A percentile compares a stretch with the other conserved stretches of the same genome.
Evolutionary conservation across 2,329 filamentous ascomycete species (phyloP).

Genomic region (Sporothrix sp.): DNA sequence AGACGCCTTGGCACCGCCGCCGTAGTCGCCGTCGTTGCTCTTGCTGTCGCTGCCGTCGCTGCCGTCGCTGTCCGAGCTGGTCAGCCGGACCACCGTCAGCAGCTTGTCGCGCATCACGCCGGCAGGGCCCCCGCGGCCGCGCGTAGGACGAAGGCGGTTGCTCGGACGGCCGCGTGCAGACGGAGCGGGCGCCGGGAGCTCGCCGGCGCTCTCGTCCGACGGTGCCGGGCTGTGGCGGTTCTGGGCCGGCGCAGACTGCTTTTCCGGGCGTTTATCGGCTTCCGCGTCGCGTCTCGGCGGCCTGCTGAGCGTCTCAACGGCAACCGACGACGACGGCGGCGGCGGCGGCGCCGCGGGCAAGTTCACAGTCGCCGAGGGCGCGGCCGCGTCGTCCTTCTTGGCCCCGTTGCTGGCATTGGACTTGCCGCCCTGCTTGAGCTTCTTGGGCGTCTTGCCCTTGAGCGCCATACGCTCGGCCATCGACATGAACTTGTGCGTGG

Average conservation of each 20-base stretch:
- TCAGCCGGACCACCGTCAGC: constrained; percentile 27
- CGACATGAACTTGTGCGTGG: constrained; percentile 35
- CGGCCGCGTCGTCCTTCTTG: not conserved
- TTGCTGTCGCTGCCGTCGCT: constrained; percentile 10
- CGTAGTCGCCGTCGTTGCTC: not conserved
- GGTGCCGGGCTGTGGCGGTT: not conserved
- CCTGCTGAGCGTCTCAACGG: not conserved
- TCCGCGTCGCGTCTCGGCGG: no score
- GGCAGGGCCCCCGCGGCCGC: not conserved
- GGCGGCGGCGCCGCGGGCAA: not conserved
- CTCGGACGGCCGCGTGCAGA: no score
- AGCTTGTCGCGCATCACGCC: constrained; percentile 9
- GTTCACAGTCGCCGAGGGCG: no score
- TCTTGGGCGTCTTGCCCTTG: constrained; percentile 35
- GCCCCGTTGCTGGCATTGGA: not conserved
- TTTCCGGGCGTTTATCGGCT: no score
- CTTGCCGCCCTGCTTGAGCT: constrained; percentile 36
- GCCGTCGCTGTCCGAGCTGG: constrained; percentile 22
- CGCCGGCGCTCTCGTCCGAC: not conserved
- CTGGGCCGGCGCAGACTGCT: not conserved
- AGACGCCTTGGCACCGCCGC: not conserved
- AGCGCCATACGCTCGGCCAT: constrained; percentile 49
- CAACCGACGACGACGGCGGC: not conserved
- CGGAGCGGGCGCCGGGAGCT: no score
- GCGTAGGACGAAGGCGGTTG: no score